Base-by-base conservation (phyloP, 2,329 filamentous ascomycete species). In the Pseudocercospora pini-densiflorae region DNA sequence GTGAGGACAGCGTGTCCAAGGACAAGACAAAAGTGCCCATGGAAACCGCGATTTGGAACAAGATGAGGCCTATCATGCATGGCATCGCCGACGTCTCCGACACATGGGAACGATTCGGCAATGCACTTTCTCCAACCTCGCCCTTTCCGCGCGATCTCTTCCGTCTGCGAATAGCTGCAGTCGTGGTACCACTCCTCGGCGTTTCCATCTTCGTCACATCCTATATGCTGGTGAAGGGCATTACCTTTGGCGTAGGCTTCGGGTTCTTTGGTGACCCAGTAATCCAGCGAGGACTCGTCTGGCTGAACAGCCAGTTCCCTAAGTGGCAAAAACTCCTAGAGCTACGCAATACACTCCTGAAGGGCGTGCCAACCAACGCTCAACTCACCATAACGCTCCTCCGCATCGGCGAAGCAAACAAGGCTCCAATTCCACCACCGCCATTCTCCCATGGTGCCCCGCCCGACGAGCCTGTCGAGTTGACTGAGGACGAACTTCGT, bases 351-450 rank as follows among this genome's bases (percentile, higher is more conserved):
- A 92, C 90, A 0, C 77, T 95, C 1, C 86, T 97, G 59, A 92
- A 91, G 75, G 92, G 92, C 2, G 89, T 95, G 0, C 93, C 93
- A 0, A 97, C 92, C 1, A 95, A 96, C 75, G 92, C 92, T 3
- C 93, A 97, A 75, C 86, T 96, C 19, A 89, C 92, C 0, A 81
- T 96, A 29, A 96, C 92, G 0, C 84, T 96, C 1, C 87, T 96
- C 10, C 90, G 93, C 5, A 88, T 94, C 31, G 92, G 92, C 47
- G 93, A 96, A 79, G 87, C 87, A 10, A 94, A 94, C 79, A 91
- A 91, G 70, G 89, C 91, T 0, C 93, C 93, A 0, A 79, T 96
- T 0, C 92, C 92, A 31, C 82, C 86, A 10, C 86, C 86, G 23
- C 86, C 86, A 16, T 77, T 76, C 16, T 79, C 82, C 23, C 2